phyloP scores from a whole-genome alignment of 495 filamentous ascomycete species.

The Xylaria curta region DNA sequence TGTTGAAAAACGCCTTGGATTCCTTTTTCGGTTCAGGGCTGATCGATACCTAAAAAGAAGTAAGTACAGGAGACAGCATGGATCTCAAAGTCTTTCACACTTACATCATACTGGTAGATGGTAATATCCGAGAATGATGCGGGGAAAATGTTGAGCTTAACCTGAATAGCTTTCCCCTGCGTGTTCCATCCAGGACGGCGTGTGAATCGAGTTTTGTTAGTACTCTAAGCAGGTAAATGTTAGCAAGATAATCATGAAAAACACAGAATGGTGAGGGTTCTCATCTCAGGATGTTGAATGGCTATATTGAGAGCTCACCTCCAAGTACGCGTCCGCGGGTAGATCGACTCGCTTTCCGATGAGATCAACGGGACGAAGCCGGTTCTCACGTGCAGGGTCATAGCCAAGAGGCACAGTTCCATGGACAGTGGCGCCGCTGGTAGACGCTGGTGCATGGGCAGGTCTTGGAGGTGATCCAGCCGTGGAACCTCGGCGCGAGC shows the following conservation, averaged over 20 bases:
- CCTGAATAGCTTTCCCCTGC: slow-evolving; percentile 60
- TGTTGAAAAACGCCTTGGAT: slow-evolving; percentile 62
- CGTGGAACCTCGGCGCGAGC: neutral
- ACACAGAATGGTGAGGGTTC: neutral
- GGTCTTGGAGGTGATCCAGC: slow-evolving; percentile 20
- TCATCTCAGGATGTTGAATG: neutral
- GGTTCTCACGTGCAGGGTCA: slow-evolving; percentile 40
- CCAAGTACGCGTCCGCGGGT: slow-evolving; percentile 51
- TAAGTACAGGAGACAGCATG: neutral
- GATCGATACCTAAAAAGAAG: slow-evolving; percentile 62
- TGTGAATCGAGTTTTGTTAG: slow-evolving; percentile 25
- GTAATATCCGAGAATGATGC: slow-evolving; percentile 58
- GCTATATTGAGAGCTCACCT: slow-evolving; percentile 27
- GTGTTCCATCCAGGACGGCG: slow-evolving; percentile 54
- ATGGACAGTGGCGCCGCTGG: slow-evolving; percentile 23
- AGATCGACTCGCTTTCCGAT: slow-evolving; percentile 52
- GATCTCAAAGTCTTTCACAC: slow-evolving; percentile 38
- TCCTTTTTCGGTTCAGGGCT: slow-evolving; percentile 61
- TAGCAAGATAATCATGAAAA: too few species aligned
- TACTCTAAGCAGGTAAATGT: neutral
- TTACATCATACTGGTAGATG: slow-evolving; percentile 87
- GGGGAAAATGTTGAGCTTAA: slow-evolving; percentile 77
- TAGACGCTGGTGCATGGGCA: slow-evolving; percentile 15
- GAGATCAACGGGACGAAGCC: slow-evolving; percentile 18
- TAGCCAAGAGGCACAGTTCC: slow-evolving; percentile 32